phyloP scores from a whole-genome alignment of 1,284 basidiomycete species.

The Filobasidium uniguttulatum region DNA sequence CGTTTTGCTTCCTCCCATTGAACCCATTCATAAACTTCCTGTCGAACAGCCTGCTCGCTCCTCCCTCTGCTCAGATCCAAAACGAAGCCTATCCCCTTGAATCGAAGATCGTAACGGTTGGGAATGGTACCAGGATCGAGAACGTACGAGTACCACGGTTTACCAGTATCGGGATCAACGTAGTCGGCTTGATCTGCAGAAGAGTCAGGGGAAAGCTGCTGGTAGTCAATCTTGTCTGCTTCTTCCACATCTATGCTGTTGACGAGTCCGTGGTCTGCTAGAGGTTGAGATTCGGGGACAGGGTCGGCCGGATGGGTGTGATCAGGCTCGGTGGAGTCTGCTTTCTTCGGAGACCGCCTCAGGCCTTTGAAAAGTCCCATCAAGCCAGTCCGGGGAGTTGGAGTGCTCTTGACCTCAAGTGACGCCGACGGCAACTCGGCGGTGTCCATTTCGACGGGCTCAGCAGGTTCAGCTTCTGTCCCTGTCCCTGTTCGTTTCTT shows the following conservation, averaged over 20 bases:
- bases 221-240: not conserved
- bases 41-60: slow-evolving; percentile 7
- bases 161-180: not conserved
- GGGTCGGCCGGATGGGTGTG: not conserved
- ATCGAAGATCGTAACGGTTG: slow-evolving; percentile 7
- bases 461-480: not conserved
- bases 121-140: not conserved
- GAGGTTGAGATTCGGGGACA: not conserved
- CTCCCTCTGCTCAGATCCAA: slow-evolving; percentile 8
- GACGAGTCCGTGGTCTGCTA: slow-evolving; percentile 1
- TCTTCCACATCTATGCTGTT: slow-evolving; percentile 1
- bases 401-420: not conserved
- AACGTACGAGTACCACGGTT: not conserved
- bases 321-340: not conserved
- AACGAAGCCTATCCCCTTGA: slow-evolving; percentile 11
- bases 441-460: not conserved
- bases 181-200: not conserved
- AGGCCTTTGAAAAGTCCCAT: not conserved
- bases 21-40: slow-evolving; percentile 12
- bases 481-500: not conserved
- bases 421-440: not conserved
- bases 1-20: slow-evolving; percentile 11
- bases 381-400: not conserved
- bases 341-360: not conserved
- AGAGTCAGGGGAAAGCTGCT: not conserved